Evolutionary conservation across 768 basidiomycete species (phyloP), one percentile per base, ranked within the genome.

Genomic region (Sporobolomyces pararoseus): DNA sequence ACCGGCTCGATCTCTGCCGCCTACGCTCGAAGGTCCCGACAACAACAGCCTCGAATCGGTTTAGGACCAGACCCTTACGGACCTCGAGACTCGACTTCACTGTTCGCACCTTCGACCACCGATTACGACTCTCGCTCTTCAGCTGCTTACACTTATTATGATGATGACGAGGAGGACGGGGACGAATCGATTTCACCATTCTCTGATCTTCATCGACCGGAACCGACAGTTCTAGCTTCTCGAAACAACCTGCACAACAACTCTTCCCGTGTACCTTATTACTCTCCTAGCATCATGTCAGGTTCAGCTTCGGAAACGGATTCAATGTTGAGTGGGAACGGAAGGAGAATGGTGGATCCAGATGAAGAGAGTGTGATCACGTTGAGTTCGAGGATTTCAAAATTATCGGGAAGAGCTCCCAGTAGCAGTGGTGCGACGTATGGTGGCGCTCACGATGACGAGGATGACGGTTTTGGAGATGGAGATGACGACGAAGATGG

Each of bases 401-500:
- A 35, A 23, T 34, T 61, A 32, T 61, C 59, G 59, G n/a, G 65
- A 7, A 29, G 32, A 1, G 52, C 69, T 35, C 64, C 69, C 52
- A 70, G 69, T 44, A 65, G 64, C 32, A 39, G 58, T 23, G 69
- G 69, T 7, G 69, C 69, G 59, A 70, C 64, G 17, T 70, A 65
- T 37, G 69, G 69, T 12, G 63, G 69, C 0, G 59, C 37, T 29
- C 46, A 63, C 21, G 51, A 50, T 17, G 47, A 50, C 19, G 57
- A 31, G 9, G 47, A 66, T 21, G 46, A 51, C 4, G 4, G 37
- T 35, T 4, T 61, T 5, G 17, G 46, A 47, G 31, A 49, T 31
- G 44, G 59, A 49, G 46, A 5, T 9, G 7, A 69, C 10, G 55
- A 52, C 0, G 58, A 32, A 13, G 50, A 34, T 21, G 54, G 32